phyloP scores from a whole-genome alignment of 1,284 basidiomycete species.

The Cutaneotrichosporon cavernicola region DNA sequence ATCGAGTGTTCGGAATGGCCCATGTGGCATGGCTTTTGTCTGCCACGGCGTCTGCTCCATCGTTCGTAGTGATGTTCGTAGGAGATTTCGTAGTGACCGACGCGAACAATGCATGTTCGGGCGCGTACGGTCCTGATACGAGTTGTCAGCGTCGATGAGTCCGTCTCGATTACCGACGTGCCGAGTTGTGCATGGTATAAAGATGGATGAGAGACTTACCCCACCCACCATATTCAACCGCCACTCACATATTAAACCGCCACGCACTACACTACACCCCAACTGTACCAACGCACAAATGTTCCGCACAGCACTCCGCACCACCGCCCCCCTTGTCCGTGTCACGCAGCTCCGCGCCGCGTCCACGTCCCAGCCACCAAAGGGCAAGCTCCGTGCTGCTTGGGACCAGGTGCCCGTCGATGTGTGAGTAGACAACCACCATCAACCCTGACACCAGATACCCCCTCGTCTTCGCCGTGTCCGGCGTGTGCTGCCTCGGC shows the following conservation, averaged over 20 bases:
- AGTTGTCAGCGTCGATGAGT: not conserved
- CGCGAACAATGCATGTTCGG: not conserved
- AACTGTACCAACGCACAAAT: not conserved
- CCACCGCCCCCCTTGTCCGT: not conserved
- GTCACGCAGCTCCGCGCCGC: not conserved
- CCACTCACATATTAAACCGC: no score
- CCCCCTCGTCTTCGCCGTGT: constrained; percentile 2
- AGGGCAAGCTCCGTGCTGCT: not conserved
- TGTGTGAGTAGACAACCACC: not conserved
- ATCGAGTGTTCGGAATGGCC: not conserved
- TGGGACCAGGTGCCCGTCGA: not conserved
- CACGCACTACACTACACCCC: not conserved
- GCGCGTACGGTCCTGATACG: not conserved
- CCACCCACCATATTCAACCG: no score
- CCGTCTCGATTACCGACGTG: not conserved
- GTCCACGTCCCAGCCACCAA: not conserved
- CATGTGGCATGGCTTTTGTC: not conserved
- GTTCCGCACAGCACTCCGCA: not conserved
- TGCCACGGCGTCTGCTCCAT: not conserved
- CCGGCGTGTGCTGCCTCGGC: not conserved
- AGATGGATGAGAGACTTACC: no score
- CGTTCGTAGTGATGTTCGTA: not conserved
- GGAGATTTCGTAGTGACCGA: not conserved
- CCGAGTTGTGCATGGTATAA: no score
- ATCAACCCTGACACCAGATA: not conserved